Evolutionary conservation across 345 rosid species (phyloP), one percentile per base, ranked within the genome.

Genomic region (Populus pruinosa): DNA sequence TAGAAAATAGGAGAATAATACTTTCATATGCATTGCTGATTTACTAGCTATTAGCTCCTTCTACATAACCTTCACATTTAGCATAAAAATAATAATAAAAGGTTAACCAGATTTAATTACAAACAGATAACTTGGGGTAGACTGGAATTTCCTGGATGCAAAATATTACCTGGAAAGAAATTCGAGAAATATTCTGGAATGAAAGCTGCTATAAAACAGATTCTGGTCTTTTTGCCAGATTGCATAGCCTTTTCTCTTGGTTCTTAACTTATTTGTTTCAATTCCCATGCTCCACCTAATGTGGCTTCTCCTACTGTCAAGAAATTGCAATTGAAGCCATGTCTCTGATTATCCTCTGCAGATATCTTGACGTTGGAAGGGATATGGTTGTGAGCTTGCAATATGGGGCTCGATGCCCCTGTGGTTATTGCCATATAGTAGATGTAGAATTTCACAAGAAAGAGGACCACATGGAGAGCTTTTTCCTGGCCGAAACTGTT

Each of bases 401-500:
- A 83, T 87, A 91, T 75, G 99, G 94, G 14, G 96, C 99, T 66
- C 91, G 89, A 78, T 96, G 99, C 82, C 93, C 94, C 80, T 96
- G 99, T 76, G 98, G 98, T 41, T 96, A 91, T 83, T 96, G 99
- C 84, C 99, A 96, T 77, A 88, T 96, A 84, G 87, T 93, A 21
- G 97, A 96, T 82, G 99, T 96, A 0, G 99, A 95, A 82, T 87
- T 86, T 73, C 99, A 95, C 80, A 76, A 91, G 79, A 89, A 76
- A 81, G 98, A 92, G 83, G 97, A 95, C 79, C 99, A 93, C 82
- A 95, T 95, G 99, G 99, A 95, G 84, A 95, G 99, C 86, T 95
- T 95, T 86, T 95, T 95, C 89, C 94, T 95, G 16, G 98, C 98
- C n/a, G 99, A 95, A 93, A 95, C 99, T 10, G 99, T 95, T 77